Evolutionary conservation across 768 basidiomycete species (phyloP), one percentile per base, ranked within the genome.

Genomic region (Leccinellum luteum): DNA sequence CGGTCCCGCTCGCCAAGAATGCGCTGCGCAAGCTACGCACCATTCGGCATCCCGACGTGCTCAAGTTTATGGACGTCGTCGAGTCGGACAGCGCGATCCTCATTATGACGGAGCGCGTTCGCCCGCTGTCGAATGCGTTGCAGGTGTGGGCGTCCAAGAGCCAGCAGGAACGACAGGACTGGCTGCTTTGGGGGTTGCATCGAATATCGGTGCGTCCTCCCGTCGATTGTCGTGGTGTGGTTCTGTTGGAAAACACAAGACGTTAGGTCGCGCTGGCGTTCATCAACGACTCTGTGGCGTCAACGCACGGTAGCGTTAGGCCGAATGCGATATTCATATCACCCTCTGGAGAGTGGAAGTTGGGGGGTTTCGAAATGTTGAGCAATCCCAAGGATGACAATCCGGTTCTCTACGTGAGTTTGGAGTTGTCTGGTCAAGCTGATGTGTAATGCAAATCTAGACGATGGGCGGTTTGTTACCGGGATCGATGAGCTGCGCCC

Each of bases 31-130:
- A 96, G 70, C 78, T 98, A 14, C 84, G 95, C 44, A 89, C 91
- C 3, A 91, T 88, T 9, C 85, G 97, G 34, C 97, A 99, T 79
- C 97, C 97, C 0, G 94, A 98, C 73, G 85, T 98, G 2, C 84
- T 99, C 64, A 95, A 91, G 69, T 98, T 95, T 74, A 84, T 99
- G 77, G 97, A 98, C 61, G 92, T 84, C 2, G 85, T 92, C 17
- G 95, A 98, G 70, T 89, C 93, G 2, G 97, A 98, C 52, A 82
- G 84, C 13, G 82, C 82, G 1, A 82, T 98, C 44, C 89, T 92
- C 70, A 90, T 99, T 65, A 90, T 98, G 80, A 99, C 97, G 1
- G 97, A 99, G 73, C 87, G 92, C 4, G 88, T 98, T 13, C 80
- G 83, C 31, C 92, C 96, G 5, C 75, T 98, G 19, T 78, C 81